Base-by-base conservation (phyloP, 1,284 basidiomycete species). In the Mycosarcoma maydis region DNA sequence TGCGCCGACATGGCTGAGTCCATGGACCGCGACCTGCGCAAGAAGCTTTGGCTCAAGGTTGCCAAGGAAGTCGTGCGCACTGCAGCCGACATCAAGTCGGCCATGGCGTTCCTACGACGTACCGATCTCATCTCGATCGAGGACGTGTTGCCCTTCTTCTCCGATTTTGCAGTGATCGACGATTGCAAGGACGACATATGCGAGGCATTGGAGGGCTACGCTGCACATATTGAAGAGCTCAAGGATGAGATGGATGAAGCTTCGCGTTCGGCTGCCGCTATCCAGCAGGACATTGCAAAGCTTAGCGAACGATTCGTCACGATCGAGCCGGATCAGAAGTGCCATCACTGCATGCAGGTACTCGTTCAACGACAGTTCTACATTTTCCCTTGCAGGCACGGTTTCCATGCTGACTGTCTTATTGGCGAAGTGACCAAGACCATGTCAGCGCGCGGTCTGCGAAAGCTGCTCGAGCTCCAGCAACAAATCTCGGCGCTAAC, bases 111-210 rank as follows among this genome's bases (percentile, higher is more conserved):
- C 85, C 85, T 98, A 66, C 92, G 96, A 77, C 90, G 92, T 59
- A 96, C 95, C 0, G 90, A 94, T 75, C 84, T 98, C 24, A 88
- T 99, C 78, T 95, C 97, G 83, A 95, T 99, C 70, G 96, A 99
- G 82, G 96, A 99, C 80, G 95, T 98, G 50, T 84, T 99, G 22
- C 96, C 96, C 3, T 98, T 98, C 88, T 98, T 99, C 88, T 95
- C 96, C 3, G 95, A 98, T 83, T 99, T 99, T 83, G 93, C 95
- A 13, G 92, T 98, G 67, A 98, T 99, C 74, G 96, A 98, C 82
- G 94, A 98, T 80, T 98, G 98, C 87, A 98, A 98, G 83, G 92
- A 95, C 74, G 94, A 98, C 83, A 98, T 98, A 72, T 96, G 95
- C 68, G 89, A 90, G 56, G 96, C 96, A 0, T 85, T 99, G 60